A percentile compares a stretch with the other conserved stretches of the same genome.
These are phyloP conservation scores for Cladosporium austrohemisphaericum DNA, from an alignment of 2,329 filamentous ascomycete species.

Conservation along the genomic window DNA sequence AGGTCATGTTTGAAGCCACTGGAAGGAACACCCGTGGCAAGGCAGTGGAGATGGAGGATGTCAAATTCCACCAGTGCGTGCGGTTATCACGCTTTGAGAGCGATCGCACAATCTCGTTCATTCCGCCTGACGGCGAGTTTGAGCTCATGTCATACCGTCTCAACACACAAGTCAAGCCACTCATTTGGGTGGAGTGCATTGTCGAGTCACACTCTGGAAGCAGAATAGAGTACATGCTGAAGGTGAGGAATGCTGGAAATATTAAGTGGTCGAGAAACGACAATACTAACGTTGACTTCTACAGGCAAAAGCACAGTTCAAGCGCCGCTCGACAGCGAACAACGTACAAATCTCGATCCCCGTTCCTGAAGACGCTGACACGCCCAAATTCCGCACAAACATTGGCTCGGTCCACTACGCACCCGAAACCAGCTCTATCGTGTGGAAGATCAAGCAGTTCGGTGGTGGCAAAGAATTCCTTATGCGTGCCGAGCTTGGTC, in stretches of 20 bases:
- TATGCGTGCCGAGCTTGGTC: conserved; percentile 92
- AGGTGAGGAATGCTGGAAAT: conserved; percentile 47
- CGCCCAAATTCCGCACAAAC: conserved; percentile 92
- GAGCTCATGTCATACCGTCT: conserved; percentile 98
- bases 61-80: conserved; percentile 99
- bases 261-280: background rate
- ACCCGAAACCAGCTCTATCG: conserved; percentile 92
- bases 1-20: conserved; percentile 99
- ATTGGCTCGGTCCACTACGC: conserved; percentile 97
- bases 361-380: conserved; percentile 94
- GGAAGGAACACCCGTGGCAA: conserved; percentile 91
- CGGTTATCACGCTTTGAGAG: conserved; percentile 95
- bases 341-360: conserved; percentile 98
- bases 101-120: conserved; percentile 97
- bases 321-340: conserved; percentile 93
- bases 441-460: conserved; percentile 99
- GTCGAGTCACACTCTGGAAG: conserved; percentile 95
- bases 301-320: conserved; percentile 89
- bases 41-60: conserved; percentile 98
- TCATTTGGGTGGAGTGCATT: conserved; percentile 98
- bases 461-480: conserved; percentile 97
- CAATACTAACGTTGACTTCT: background rate
- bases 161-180: conserved; percentile 96
- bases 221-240: conserved; percentile 98
- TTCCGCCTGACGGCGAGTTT: conserved; percentile 96